These are phyloP conservation scores for Primulina tabacum DNA, from an alignment of 257 asterid genomes.

Conservation along the genomic window DNA sequence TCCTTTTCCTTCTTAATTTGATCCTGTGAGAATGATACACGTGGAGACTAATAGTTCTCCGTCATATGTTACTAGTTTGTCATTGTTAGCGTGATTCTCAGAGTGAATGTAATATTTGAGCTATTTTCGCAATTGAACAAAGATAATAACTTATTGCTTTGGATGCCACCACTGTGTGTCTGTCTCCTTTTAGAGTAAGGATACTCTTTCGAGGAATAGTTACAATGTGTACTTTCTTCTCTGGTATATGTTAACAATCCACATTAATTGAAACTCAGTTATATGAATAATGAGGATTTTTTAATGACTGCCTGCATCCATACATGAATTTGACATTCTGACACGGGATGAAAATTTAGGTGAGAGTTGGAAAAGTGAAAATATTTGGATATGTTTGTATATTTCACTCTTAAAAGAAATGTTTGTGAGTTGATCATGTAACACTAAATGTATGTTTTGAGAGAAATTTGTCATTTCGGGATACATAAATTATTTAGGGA, in stretches of 20 bases:
- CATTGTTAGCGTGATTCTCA: not conserved
- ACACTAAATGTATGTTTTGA: not conserved
- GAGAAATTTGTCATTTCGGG: not conserved
- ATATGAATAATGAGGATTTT: not conserved
- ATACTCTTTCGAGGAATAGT: not conserved
- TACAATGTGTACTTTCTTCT: not conserved
- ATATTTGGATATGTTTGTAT: not conserved
- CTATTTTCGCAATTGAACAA: not conserved
- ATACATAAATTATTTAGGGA: not conserved
- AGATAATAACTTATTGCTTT: not conserved
- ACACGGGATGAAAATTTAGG: not conserved
- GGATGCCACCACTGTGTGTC: not conserved
- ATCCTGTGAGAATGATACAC: not conserved
- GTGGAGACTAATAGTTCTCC: not conserved
- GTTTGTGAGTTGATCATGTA: not conserved
- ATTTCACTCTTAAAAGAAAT: not conserved
- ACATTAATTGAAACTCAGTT: not conserved
- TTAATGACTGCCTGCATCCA: not conserved
- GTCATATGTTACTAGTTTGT: not conserved
- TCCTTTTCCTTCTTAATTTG: not conserved
- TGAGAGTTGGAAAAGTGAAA: not conserved
- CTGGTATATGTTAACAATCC: not conserved
- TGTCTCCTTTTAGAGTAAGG: not conserved
- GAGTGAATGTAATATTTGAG: not conserved
- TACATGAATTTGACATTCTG: too few relatives aligned